These are phyloP conservation scores for Dendryphion nanum DNA, from an alignment of 2,329 filamentous ascomycete species.

Conservation along the genomic window DNA sequence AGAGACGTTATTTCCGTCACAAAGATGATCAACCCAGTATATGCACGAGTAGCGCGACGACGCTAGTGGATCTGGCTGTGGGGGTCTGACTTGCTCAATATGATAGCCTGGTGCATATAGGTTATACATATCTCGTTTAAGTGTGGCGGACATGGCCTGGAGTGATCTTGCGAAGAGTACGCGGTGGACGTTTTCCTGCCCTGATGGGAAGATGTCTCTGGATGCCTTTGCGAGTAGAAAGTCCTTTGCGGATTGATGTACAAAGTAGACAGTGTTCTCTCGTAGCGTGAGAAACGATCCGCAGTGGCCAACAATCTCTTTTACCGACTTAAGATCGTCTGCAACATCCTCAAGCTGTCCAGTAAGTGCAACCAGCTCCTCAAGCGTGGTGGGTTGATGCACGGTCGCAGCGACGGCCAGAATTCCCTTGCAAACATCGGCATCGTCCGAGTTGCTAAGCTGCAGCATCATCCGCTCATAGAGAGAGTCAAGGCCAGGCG, in stretches of 20 bases:
- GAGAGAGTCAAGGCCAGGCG: conserved; percentile 35
- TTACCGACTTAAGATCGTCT: neutral
- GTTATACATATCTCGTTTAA: conserved; percentile 24
- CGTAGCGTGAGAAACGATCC: conserved; percentile 3
- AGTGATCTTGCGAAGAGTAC: conserved; percentile 25
- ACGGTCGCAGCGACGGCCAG: conserved; percentile 30
- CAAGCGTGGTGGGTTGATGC: conserved; percentile 38
- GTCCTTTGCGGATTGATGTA: conserved; percentile 4
- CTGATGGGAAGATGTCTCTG: neutral
- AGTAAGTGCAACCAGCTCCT: conserved; percentile 30
- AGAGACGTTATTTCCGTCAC: conserved; percentile 4
- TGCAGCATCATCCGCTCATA: conserved; percentile 41
- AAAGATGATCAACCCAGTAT: conserved; percentile 38
- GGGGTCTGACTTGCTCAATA: conserved; percentile 14
- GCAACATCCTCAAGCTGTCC: conserved; percentile 7
- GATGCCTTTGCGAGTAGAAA: neutral
- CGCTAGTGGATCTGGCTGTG: conserved; percentile 22
- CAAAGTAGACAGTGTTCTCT: conserved; percentile 1
- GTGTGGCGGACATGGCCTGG: conserved; percentile 11
- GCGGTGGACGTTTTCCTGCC: conserved; percentile 9
- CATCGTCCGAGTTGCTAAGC: conserved; percentile 26
- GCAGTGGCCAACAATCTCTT: conserved; percentile 1
- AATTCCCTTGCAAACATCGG: conserved; percentile 32
- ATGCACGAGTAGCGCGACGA: conserved; percentile 26
- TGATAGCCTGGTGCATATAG: conserved; percentile 11